Conservation (phyloP, 306 rosid genomes). For the Chamaecrista fasciculata region DNA sequence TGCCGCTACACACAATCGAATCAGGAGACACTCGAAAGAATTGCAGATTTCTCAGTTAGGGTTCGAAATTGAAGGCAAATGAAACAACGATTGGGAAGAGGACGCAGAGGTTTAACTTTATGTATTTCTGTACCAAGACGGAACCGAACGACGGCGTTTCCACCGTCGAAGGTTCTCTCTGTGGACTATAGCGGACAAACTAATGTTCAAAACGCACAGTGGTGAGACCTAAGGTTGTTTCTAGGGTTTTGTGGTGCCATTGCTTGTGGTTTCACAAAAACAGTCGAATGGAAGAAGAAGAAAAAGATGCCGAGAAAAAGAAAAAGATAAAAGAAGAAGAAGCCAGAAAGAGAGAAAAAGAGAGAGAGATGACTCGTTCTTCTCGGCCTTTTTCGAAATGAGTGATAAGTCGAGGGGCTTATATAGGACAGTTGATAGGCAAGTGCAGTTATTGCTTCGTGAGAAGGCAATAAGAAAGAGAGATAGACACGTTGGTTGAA, state of each 20-base stretch:
- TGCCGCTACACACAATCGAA: background rate
- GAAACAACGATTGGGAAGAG: background rate
- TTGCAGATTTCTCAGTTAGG: background rate
- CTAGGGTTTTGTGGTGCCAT: slow-evolving; percentile 54
- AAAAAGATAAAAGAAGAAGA: background rate
- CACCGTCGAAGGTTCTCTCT: background rate
- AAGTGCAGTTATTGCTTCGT: fast-evolving
- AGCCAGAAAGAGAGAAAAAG: background rate
- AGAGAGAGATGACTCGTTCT: slow-evolving; percentile 41
- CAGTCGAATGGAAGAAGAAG: background rate
- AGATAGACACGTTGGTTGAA: slow-evolving; percentile 23
- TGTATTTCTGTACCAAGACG: background rate
- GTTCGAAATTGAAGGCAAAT: slow-evolving; percentile 11
- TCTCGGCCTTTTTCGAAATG: slow-evolving; percentile 58
- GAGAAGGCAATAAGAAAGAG: background rate
- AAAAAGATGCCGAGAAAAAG: slow-evolving; percentile 28
- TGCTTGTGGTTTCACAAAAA: slow-evolving; percentile 19
- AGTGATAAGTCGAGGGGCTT: slow-evolving; percentile 12
- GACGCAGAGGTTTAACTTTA: slow-evolving; percentile 22
- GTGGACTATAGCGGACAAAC: background rate
- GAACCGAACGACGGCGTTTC: background rate
- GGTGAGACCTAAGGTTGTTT: slow-evolving; percentile 21
- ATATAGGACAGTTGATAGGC: slow-evolving; percentile 20
- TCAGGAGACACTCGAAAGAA: background rate
- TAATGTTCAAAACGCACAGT: background rate